Evolutionary conservation across 1,284 basidiomycete species (phyloP).

Genomic region (Phellinidium pouzarii): DNA sequence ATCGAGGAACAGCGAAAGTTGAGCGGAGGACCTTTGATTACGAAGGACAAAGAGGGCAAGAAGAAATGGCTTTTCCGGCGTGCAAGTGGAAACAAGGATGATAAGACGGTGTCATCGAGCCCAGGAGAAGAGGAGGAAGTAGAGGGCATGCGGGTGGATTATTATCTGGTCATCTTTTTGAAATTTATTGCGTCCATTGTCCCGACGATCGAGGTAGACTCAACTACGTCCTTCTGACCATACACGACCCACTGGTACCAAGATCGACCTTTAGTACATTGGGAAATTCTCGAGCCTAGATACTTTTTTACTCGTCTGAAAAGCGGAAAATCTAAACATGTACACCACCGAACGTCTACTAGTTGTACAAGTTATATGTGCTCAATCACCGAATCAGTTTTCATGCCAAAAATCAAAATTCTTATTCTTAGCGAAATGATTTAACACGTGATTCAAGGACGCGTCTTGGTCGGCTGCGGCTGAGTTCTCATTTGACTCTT

Average conservation of each 20-base stretch:
- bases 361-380: conserved; percentile 12
- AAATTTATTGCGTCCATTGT: conserved; percentile 95
- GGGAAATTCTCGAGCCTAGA: background rate
- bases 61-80: conserved; percentile 87
- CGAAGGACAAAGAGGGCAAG: conserved; percentile 50
- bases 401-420: too few species aligned
- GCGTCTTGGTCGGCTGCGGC: background rate
- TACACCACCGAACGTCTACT: conserved; percentile 7
- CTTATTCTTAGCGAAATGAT: too few species aligned
- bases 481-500: background rate
- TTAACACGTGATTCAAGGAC: background rate
- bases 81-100: conserved; percentile 52
- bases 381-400: background rate
- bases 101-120: conserved; percentile 37
- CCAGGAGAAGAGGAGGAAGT: conserved; percentile 60
- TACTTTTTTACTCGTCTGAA: conserved; percentile 1
- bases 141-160: conserved; percentile 89
- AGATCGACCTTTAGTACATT: background rate
- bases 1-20: conserved; percentile 58
- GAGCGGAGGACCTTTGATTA: conserved; percentile 33
- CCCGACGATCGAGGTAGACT: conserved; percentile 93
- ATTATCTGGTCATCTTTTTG: conserved; percentile 93
- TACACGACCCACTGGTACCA: background rate
- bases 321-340: conserved; percentile 5
- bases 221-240: conserved; percentile 75